phyloP scores from a whole-genome alignment of 2,329 filamentous ascomycete genomes.

The Fonsecaea erecta region DNA sequence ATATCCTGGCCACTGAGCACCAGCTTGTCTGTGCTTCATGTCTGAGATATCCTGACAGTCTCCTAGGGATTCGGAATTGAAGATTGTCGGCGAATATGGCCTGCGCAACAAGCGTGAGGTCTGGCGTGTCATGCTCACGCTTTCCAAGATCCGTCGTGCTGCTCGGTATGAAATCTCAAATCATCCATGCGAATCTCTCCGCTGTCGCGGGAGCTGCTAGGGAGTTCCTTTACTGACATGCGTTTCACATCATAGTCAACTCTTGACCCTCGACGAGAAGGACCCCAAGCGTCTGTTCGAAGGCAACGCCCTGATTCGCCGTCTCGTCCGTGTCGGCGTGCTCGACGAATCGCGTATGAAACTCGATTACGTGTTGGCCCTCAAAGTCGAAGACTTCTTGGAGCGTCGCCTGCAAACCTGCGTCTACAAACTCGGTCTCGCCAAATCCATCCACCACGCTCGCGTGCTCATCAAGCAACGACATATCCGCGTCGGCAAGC shows the following conservation, averaged over 20 bases:
- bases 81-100: conserved; percentile 99
- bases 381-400: conserved; percentile 99
- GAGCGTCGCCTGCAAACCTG: conserved; percentile 99
- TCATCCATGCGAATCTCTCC: not conserved
- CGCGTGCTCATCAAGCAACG: conserved; percentile 99
- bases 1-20: conserved; percentile 86
- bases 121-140: conserved; percentile 98
- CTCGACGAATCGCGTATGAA: conserved; percentile 99
- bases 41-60: conserved; percentile 77
- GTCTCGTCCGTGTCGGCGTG: conserved; percentile 99
- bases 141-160: conserved; percentile 99
- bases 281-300: conserved; percentile 99
- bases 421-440: conserved; percentile 99
- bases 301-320: conserved; percentile 99
- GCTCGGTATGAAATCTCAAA: conserved; percentile 73
- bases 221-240: conserved; percentile 30
- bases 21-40: conserved; percentile 96
- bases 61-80: conserved; percentile 94
- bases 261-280: conserved; percentile 99
- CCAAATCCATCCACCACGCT: conserved; percentile 99
- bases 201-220: not conserved
- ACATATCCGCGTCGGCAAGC: conserved; percentile 99
- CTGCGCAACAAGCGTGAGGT: conserved; percentile 99
- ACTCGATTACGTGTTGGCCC: conserved; percentile 99
- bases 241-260: conserved; percentile 72